phyloP scores from a whole-genome alignment of 495 filamentous ascomycete genomes.

The Geopyxis carbonaria region DNA sequence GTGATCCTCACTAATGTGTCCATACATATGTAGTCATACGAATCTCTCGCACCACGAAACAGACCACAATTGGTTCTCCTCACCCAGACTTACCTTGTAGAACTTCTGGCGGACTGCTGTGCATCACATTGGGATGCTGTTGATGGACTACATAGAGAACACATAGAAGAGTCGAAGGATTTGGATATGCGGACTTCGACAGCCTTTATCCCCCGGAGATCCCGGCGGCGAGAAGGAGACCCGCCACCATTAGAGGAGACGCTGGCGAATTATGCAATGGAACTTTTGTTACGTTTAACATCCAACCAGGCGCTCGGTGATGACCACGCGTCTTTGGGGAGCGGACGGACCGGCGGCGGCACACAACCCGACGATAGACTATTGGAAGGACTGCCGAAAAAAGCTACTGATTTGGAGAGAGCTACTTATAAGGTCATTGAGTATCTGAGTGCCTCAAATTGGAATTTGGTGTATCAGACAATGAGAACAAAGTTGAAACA shows the following conservation, averaged over 20 bases:
- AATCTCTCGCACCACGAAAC: conserved; percentile 28
- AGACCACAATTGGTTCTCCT: conserved; percentile 35
- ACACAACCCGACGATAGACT: conserved; percentile 22
- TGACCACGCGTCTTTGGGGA: conserved; percentile 11
- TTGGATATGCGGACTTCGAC: conserved; percentile 9
- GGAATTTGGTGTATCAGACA: conserved; percentile 40
- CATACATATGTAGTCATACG: conserved; percentile 4
- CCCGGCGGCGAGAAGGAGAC: conserved; percentile 17
- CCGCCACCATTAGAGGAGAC: conserved; percentile 26
- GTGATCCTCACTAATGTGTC: too few relatives aligned
- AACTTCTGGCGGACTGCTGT: conserved; percentile 47
- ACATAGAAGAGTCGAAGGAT: conserved; percentile 18
- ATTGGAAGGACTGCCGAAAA: conserved; percentile 26
- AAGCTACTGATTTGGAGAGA: conserved; percentile 22
- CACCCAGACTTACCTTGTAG: conserved; percentile 43
- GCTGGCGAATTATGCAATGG: conserved; percentile 22
- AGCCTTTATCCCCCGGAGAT: conserved; percentile 13
- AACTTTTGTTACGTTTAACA: conserved; percentile 21
- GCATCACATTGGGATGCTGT: conserved; percentile 37
- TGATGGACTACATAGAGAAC: conserved; percentile 12
- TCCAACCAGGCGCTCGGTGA: conserved; percentile 10
- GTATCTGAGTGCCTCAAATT: conserved; percentile 44
- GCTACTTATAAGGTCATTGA: conserved; percentile 32
- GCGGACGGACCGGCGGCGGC: conserved; percentile 22
- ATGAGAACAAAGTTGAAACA: conserved; percentile 31